Evolutionary conservation across 2,329 filamentous ascomycete genomes (phyloP), one percentile per base, ranked within the genome.

Genomic region (Apiospora kogelbergensis): DNA sequence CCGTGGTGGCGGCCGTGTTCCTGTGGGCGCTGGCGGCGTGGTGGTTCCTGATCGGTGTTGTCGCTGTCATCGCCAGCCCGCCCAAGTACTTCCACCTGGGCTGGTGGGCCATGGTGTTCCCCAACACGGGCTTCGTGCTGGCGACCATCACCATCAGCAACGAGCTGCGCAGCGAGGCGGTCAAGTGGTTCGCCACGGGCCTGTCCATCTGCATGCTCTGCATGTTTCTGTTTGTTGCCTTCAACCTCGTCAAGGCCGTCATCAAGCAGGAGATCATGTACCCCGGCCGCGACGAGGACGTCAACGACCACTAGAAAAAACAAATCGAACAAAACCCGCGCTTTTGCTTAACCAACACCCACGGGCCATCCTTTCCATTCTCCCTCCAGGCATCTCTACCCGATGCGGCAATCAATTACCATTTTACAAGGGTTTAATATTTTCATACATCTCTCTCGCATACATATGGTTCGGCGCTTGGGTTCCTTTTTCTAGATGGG

Each of bases 41-140:
- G 86, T 88, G 86, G 85, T 89, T 88, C 76, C 81, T 80, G 67
- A 83, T 87, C 53, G 84, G 83, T 2, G 75, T 81, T 22, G 76
- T 86, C 41, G 84, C 85, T 48, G 69, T 71, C 66, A 69, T 71
- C 45, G 26, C 69, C 2, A 80, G 81, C 13, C 83, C 81, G 5
- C 81, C 85, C 73, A 83, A 82, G 75, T 80, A 81, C 71, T 89
- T 89, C 72, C 86, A 89, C 70, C 81, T 91, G 2, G 87, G 87
- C 0, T 91, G 88, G 88, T 91, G 88, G 86, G 88, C 88, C 0
- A 84, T 88, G 77, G 86, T 89, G 11, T 90, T 90, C 77, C 88
- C 88, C 63, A 90, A 90, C 76, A 86, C 85, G 0, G 88, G 88
- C 4, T 89, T 89, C 73, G 85, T 84, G 4, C 79, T 90, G 63